phyloP scores from a whole-genome alignment of 768 basidiomycete species.

The Leccinum ochraceum region DNA sequence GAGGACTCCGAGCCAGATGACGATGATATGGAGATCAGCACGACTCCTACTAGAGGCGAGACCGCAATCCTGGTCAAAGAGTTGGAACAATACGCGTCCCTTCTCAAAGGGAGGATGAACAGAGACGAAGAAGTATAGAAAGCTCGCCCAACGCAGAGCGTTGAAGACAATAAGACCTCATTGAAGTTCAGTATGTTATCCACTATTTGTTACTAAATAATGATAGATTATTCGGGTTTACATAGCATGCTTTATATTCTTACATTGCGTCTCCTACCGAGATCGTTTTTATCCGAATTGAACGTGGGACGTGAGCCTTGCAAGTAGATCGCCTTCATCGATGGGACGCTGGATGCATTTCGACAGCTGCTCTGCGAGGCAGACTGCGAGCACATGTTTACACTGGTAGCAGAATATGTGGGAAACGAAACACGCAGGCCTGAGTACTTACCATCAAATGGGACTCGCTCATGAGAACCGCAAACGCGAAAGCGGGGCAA shows the following conservation, averaged over 20 bases:
- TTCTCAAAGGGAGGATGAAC: constrained; percentile 58
- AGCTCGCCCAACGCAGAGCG: constrained; percentile 9
- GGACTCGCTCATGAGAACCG: constrained; percentile 58
- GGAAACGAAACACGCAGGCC: not conserved
- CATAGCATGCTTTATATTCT: constrained; percentile 3
- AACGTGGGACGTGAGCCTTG: constrained; percentile 22
- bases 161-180: constrained; percentile 4
- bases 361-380: constrained; percentile 55
- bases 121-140: constrained; percentile 32
- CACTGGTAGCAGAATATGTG: constrained; percentile 48
- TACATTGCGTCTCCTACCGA: constrained; percentile 9
- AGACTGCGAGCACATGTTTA: constrained; percentile 74
- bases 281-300: constrained; percentile 6
- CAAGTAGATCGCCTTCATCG: constrained; percentile 48
- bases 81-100: constrained; percentile 58
- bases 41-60: constrained; percentile 33
- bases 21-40: constrained; percentile 2
- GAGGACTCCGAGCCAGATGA: constrained; percentile 6
- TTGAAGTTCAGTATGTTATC: constrained; percentile 21
- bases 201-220: constrained; percentile 26
- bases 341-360: constrained; percentile 52
- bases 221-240: constrained; percentile 17
- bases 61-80: constrained; percentile 49
- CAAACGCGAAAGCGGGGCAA: constrained; percentile 71
- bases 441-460: constrained; percentile 58